Base-by-base conservation (phyloP, 2,329 filamentous ascomycete species). In the Exserohilum rostratum region DNA sequence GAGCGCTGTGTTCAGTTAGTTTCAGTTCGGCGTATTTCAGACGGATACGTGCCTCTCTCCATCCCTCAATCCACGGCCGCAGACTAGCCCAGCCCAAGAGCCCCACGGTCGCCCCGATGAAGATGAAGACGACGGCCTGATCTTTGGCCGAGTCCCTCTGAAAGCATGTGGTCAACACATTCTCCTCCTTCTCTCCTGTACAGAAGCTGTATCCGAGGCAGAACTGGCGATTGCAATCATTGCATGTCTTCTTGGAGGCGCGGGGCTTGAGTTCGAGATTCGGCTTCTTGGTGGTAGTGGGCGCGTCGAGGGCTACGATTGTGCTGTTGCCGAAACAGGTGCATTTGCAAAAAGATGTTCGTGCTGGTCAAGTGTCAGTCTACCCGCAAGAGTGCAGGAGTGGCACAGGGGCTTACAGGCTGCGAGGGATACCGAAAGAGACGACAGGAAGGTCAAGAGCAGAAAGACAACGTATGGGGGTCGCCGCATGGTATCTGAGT, bases 261-360 rank as follows among this genome's bases (percentile, higher is more conserved):
- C 71, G 70, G n/a, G 66, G 61, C 27, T 61, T 58, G 15, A 43
- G 27, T 13, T 54, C 44, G 15, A 37, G 33, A 5, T 58, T 17
- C 4, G 70, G 64, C 33, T 71, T 70, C 33, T 68, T 62, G 15
- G 63, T 48, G 30, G 63, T 57, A 9, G 64, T 58, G 22, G 77
- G 76, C 7, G 80, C 78, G 57, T 85, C 81, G 53, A 89, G 82
- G 15, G 85, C 83, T 61, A 89, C 88, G 46, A 89, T 87, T 50
- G 85, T 88, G 75, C 82, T 86, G 70, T 89, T 88, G 46, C 81
- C 80, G 75, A 85, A 85, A 73, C 87, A 89, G 52, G 85, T 88
- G 72, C 87, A 89, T 83, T 89, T 89, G 82, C 87, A 89, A 75
- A 88, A 89, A 54, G 85, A 87, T 13, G 85, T 84, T 20, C 81